Percentiles rank a stretch among this genome's conserved stretches.
Conservation (phyloP, 139 green algal species). For the Chlorella sp. region DNA sequence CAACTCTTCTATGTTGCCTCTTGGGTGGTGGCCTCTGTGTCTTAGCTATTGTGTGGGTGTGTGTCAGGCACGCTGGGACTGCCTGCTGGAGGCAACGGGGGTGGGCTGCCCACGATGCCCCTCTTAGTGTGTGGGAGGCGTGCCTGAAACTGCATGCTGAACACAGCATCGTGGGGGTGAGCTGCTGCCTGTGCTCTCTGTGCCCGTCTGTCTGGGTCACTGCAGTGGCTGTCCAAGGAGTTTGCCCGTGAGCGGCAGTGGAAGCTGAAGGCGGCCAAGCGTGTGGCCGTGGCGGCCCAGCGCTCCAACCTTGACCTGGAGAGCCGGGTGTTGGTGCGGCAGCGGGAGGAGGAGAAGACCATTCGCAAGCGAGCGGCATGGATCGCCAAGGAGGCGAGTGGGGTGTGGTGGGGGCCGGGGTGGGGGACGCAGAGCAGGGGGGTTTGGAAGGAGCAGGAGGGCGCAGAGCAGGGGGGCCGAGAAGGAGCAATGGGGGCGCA, state of each 20-base stretch:
- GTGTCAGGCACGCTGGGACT: no score
- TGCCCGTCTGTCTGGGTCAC: background rate
- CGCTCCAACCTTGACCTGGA: constrained; percentile 81
- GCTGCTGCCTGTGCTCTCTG: background rate
- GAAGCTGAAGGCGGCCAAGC: constrained; percentile 83
- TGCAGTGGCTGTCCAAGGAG: constrained; percentile 94
- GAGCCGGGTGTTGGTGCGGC: constrained; percentile 54
- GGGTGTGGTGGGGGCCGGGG: constrained; percentile 35
- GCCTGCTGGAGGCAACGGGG: background rate
- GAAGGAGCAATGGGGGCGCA: no score
- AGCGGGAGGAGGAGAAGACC: constrained; percentile 52
- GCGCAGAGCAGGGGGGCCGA: no score
- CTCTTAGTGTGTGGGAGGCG: background rate
- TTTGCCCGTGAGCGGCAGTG: constrained; percentile 79
- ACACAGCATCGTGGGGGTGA: no score
- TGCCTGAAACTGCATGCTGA: no score
- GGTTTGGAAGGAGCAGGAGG: no score
- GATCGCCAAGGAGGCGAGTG: constrained; percentile 75
- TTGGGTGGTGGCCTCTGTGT: no score
- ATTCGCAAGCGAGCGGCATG: constrained; percentile 56
- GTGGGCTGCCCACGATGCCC: background rate
- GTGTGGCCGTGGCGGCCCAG: constrained; percentile 61
- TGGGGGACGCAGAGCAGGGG: background rate
- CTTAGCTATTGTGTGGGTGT: no score
- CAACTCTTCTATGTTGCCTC: no score